Percentiles rank a stretch among this genome's conserved stretches.
Evolutionary conservation across 129 eudicot genomes (phyloP).

Genomic region (Flaveria linearis): DNA sequence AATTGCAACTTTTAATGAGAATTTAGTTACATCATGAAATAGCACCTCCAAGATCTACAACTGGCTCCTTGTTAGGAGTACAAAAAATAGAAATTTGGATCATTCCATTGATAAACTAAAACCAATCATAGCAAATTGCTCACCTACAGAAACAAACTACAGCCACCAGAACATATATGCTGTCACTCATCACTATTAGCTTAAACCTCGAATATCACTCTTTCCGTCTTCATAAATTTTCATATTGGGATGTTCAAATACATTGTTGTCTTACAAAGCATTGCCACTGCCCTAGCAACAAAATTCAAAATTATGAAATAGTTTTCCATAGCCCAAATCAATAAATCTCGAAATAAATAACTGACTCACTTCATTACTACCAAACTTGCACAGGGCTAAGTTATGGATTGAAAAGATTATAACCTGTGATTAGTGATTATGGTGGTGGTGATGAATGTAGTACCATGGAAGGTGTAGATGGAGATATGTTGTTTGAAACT

Average conservation of each 20-base stretch:
- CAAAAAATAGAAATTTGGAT: slow-evolving; percentile 3
- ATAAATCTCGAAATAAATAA: too few species aligned
- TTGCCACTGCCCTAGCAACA: background rate
- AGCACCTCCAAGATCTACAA: slow-evolving; percentile 1
- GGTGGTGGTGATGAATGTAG: background rate
- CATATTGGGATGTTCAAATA: slow-evolving; percentile 6
- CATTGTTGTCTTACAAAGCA: background rate
- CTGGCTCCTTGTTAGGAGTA: background rate
- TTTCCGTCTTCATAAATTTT: background rate
- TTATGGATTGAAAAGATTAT: too few species aligned
- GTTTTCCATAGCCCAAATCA: too few species aligned
- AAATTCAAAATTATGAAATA: background rate
- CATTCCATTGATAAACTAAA: slow-evolving; percentile 15
- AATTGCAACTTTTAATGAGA: too few species aligned
- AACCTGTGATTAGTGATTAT: background rate
- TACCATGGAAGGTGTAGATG: background rate
- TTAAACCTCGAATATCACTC: background rate
- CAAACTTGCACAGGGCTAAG: too few species aligned
- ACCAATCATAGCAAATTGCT: slow-evolving; percentile 17
- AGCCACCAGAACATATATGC: background rate
- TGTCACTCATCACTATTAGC: slow-evolving; percentile 53
- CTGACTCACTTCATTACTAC: too few species aligned
- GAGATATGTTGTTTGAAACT: background rate
- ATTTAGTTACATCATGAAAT: too few species aligned
- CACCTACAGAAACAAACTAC: slow-evolving; percentile 1